Percentiles rank a stretch among this genome's conserved stretches.
These are phyloP conservation scores for Dactylellina drechsleri DNA, from an alignment of 2,329 filamentous ascomycete species.

Conservation along the genomic window DNA sequence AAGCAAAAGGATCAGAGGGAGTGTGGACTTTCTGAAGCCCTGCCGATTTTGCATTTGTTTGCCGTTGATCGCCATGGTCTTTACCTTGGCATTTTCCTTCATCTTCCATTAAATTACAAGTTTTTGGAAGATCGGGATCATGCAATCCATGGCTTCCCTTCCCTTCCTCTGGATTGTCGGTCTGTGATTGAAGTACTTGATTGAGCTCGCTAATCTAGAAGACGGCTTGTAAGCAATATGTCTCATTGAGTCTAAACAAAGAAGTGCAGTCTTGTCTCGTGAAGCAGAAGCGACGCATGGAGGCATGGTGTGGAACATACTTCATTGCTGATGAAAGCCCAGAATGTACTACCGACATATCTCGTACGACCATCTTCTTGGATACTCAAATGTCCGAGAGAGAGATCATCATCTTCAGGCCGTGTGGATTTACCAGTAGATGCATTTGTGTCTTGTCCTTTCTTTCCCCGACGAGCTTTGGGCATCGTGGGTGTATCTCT, in stretches of 20 bases:
- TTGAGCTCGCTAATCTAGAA: conserved; percentile 57
- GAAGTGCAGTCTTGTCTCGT: too few species aligned
- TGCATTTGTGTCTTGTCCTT: conserved; percentile 21
- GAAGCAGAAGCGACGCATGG: too few species aligned
- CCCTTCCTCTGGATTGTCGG: conserved; percentile 10
- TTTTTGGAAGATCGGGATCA: conserved; percentile 10
- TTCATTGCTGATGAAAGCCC: conserved; percentile 58
- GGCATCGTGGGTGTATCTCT: conserved; percentile 30
- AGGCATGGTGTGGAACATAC: conserved; percentile 27
- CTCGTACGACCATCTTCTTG: conserved; percentile 57
- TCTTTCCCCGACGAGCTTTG: conserved; percentile 41
- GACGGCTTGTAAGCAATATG: conserved; percentile 3
- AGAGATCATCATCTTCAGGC: conserved; percentile 54
- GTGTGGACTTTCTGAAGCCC: background rate
- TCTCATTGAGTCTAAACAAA: background rate
- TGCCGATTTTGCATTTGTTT: background rate
- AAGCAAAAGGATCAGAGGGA: conserved; percentile 21
- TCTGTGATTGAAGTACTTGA: conserved; percentile 55
- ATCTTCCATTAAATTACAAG: conserved; percentile 51
- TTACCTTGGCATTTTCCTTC: conserved; percentile 8
- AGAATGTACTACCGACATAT: conserved; percentile 58
- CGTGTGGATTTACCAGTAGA: conserved; percentile 6
- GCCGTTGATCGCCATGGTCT: background rate
- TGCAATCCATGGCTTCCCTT: background rate
- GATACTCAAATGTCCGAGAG: conserved; percentile 58